A percentile compares a stretch with the other conserved stretches of the same genome.
Evolutionary conservation across 2,329 filamentous ascomycete species (phyloP).

Genomic region (Alternaria solani): DNA sequence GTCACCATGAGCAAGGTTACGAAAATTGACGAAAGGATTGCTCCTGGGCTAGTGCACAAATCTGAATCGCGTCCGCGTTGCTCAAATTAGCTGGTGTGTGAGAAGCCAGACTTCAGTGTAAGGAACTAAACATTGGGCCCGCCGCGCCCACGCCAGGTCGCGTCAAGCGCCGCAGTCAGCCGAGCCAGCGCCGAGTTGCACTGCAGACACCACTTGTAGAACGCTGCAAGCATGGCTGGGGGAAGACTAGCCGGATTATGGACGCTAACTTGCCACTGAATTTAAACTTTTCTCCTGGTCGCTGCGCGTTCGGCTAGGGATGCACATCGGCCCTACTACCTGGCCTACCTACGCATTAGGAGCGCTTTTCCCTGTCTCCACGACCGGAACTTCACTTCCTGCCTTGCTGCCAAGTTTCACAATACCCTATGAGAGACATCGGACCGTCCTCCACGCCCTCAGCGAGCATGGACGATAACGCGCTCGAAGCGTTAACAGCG

Average conservation of each 20-base stretch:
- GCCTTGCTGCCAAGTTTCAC: constrained; percentile 23
- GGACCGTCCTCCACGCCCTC: constrained; percentile 30
- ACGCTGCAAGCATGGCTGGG: constrained; percentile 19
- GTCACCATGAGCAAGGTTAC: constrained; percentile 35
- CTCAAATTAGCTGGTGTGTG: constrained; percentile 42
- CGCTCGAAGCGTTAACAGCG: constrained; percentile 17
- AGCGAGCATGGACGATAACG: constrained; percentile 6
- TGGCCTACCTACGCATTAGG: constrained; percentile 23
- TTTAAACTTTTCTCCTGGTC: constrained; percentile 32
- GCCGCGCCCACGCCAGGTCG: constrained; percentile 23
- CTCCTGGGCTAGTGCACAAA: constrained; percentile 39
- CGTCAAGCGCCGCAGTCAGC: constrained; percentile 37
- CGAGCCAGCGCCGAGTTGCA: constrained; percentile 42
- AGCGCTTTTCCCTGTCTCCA: constrained; percentile 22
- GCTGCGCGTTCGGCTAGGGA: constrained; percentile 24
- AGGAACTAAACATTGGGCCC: constrained; percentile 24
- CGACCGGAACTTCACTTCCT: constrained; percentile 29
- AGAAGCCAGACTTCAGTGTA: constrained; percentile 25
- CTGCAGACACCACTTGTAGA: constrained; percentile 29
- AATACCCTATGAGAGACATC: constrained; percentile 23
- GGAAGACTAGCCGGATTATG: constrained; percentile 29
- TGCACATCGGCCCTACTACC: constrained; percentile 35
- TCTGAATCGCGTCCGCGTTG: constrained; percentile 39
- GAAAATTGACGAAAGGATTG: constrained; percentile 33
- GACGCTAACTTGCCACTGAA: constrained; percentile 41